Conservation (phyloP, 148 eudicot species). For the Chenopodium suecicum region DNA sequence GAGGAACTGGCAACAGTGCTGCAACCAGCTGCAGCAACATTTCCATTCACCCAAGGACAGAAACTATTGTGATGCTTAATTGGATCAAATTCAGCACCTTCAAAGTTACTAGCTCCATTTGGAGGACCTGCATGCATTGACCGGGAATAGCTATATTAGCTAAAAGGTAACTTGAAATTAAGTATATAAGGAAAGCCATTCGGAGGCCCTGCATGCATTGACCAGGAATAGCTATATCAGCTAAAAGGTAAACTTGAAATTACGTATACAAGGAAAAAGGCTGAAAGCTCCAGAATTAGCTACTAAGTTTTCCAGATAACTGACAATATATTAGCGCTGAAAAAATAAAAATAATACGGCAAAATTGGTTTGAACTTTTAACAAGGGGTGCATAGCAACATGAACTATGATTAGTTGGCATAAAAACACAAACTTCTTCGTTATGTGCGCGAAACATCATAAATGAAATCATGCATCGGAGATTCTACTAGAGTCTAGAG, state of each 20-base stretch:
- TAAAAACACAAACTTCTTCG: no score
- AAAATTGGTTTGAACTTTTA: no score
- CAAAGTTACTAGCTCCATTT: conserved; percentile 88
- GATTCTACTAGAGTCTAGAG: no score
- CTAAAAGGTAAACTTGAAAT: neutral
- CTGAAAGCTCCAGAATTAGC: neutral
- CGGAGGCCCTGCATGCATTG: conserved; percentile 62
- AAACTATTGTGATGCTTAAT: conserved; percentile 86
- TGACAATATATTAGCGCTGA: neutral
- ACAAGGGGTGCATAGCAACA: no score
- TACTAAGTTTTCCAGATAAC: neutral
- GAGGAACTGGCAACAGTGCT: conserved; percentile 65
- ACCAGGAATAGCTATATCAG: conserved; percentile 5
- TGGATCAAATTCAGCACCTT: conserved; percentile 88
- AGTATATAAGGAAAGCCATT: conserved; percentile 36
- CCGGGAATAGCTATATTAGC: conserved; percentile 6
- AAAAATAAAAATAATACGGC: no score
- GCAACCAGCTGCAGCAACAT: conserved; percentile 97
- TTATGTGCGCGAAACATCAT: no score
- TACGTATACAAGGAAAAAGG: neutral
- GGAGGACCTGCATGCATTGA: conserved; percentile 63
- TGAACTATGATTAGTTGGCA: no score
- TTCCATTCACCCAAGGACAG: conserved; percentile 99
- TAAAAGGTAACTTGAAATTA: neutral
- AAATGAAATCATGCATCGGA: no score